A percentile compares a stretch with the other conserved stretches of the same genome.
phyloP scores from a whole-genome alignment of 176 grass and related monocot genomes.

The Aechmea fasciata region DNA sequence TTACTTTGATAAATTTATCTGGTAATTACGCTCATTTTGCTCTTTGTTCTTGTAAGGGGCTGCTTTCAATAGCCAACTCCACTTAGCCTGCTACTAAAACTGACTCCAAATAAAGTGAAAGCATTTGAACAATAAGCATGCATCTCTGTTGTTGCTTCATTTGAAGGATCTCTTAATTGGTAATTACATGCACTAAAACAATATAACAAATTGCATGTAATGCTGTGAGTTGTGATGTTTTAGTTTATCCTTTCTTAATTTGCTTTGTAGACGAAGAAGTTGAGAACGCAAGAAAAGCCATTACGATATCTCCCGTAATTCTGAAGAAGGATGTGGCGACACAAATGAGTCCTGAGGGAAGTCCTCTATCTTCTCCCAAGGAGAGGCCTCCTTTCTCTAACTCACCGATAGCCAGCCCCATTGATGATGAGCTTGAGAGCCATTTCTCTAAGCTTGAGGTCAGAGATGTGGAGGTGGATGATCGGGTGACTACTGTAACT shows the following conservation, averaged over 20 bases:
- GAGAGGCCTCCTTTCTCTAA: constrained; percentile 25
- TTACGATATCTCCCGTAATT: constrained; percentile 10
- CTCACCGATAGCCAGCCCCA: constrained; percentile 25
- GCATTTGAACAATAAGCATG: neutral
- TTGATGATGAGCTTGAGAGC: constrained; percentile 39
- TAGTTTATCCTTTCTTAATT: constrained; percentile 13
- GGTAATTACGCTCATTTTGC: no score
- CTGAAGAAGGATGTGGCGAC: constrained; percentile 61
- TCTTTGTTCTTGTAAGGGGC: no score
- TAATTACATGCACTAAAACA: neutral
- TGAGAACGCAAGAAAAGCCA: constrained; percentile 38
- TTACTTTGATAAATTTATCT: no score
- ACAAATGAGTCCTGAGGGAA: constrained; percentile 86
- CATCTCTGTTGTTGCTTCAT: neutral
- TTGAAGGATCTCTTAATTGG: neutral
- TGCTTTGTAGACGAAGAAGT: constrained; percentile 43
- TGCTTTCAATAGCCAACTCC: no score
- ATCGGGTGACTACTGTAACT: constrained; percentile 55
- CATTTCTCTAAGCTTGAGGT: constrained; percentile 72
- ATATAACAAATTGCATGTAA: neutral
- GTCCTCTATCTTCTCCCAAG: constrained; percentile 46
- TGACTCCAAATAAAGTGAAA: neutral
- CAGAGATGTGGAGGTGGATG: constrained; percentile 80
- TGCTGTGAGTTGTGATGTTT: neutral
- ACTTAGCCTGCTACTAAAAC: no score